Base-by-base conservation (phyloP, 148 eudicot species). In the Cornus suecica region DNA sequence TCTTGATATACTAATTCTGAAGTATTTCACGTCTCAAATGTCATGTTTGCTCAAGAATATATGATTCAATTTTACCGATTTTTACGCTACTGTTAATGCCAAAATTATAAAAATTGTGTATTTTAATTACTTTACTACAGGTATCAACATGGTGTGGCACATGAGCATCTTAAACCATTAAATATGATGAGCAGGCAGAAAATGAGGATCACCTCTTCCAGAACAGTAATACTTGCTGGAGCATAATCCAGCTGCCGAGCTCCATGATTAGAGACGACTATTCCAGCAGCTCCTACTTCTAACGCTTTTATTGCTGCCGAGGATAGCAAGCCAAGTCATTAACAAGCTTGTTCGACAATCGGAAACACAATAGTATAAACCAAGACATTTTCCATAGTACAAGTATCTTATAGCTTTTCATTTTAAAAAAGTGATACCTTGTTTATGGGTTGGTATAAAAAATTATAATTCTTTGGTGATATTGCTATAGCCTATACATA, bases 151-250 rank as follows among this genome's bases (percentile, higher is more conserved):
- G 34, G 25, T 23, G 9, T 29, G 15, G 76, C 24, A 61, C 34
- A 37, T 34, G 56, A 61, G 58, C 76, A 63, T 62, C 52, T 3
- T 4, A 31, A 11, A 16, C n/a, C 52, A 60, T 72, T 41, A 54
- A 60, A 42, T 73, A 31, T 8, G 68, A 26, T 13, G 0, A 73
- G 24, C 62, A 45, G 22, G n/a, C 10, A n/a, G n/a, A n/a, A n/a
- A n/a, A n/a, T n/a, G n/a, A 69, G 30, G 42, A 31, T 68, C 41
- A 90, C 93, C 93, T 92, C 94, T 81, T 92, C 93, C 18, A 94
- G 89, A 75, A 80, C 93, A 68, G 84, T 85, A 45, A 92, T 90
- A 45, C 88, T 88, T 66, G 98, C 92, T 14, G 98, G 98, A 66
- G n/a, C n/a, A n/a, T n/a, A n/a, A n/a, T n/a, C n/a, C n/a, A n/a